Conservation (phyloP, 768 basidiomycete genomes). For the Panus rudis region DNA sequence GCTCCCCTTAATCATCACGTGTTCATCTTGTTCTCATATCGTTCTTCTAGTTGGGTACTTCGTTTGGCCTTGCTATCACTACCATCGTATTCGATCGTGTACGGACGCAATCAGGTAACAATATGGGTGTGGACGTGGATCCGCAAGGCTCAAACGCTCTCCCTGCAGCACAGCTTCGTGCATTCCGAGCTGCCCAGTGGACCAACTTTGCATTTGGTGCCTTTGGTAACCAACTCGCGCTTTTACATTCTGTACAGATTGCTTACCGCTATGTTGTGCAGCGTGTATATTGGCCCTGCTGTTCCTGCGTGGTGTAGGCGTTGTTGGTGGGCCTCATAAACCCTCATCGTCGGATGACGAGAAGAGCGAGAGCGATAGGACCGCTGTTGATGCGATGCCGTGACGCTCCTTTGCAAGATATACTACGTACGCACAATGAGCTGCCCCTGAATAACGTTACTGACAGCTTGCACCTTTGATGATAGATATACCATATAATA, state of each 20-base stretch:
- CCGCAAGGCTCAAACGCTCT: constrained; percentile 22
- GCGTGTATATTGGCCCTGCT: constrained; percentile 21
- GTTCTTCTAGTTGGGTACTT: constrained; percentile 48
- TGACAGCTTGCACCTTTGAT: too few relatives aligned
- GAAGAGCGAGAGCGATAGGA: too few relatives aligned
- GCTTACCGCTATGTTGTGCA: background rate
- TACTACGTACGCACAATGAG: too few relatives aligned
- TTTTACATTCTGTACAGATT: background rate
- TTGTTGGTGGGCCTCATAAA: constrained; percentile 26
- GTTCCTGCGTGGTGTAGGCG: constrained; percentile 33
- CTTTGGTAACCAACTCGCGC: constrained; percentile 33
- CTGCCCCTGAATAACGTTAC: too few relatives aligned
- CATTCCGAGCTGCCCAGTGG: constrained; percentile 62
- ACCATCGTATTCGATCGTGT: constrained; percentile 63
- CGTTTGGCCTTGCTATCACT: constrained; percentile 61
- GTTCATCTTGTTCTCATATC: background rate
- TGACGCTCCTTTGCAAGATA: too few relatives aligned
- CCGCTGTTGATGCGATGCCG: too few relatives aligned
- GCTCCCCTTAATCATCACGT: background rate
- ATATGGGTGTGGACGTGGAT: constrained; percentile 25
- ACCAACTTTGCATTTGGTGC: constrained; percentile 51
- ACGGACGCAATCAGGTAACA: constrained; percentile 24
- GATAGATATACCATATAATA: too few relatives aligned
- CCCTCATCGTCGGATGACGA: too few relatives aligned
- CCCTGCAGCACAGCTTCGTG: constrained; percentile 31